Conservation (phyloP, 2,329 filamentous ascomycete genomes). For the Thermothelomyces thermophilus region DNA sequence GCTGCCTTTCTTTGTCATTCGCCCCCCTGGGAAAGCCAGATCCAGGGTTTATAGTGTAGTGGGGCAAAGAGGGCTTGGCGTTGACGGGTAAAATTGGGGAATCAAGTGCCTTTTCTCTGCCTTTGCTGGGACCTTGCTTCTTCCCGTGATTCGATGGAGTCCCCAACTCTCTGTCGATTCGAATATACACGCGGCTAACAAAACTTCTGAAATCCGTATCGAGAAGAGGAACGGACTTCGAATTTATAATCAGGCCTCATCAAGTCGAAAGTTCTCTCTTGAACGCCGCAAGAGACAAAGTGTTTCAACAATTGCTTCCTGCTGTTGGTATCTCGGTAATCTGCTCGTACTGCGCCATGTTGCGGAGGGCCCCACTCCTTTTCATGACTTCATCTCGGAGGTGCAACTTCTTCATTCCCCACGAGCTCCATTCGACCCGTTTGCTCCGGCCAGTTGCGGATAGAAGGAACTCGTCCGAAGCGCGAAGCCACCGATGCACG, state of each 20-base stretch:
- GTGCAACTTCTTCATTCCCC: background rate
- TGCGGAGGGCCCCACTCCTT: background rate
- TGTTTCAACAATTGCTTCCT: background rate
- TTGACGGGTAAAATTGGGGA: background rate
- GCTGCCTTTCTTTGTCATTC: background rate
- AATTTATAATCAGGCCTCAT: too few species aligned
- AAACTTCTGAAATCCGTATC: too few species aligned
- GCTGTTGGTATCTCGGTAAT: background rate
- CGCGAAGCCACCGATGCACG: too few species aligned
- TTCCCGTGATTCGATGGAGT: background rate
- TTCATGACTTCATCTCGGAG: conserved; percentile 9
- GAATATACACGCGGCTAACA: too few species aligned
- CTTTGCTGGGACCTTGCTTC: background rate
- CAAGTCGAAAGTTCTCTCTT: too few species aligned
- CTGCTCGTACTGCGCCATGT: background rate
- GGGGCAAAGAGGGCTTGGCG: background rate
- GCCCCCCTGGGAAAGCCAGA: background rate
- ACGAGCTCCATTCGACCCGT: background rate
- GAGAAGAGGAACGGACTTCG: too few species aligned
- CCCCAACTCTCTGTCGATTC: background rate
- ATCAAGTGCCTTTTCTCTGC: background rate
- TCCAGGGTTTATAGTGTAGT: background rate
- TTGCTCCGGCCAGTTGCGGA: background rate
- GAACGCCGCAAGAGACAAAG: too few species aligned
- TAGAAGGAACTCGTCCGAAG: background rate